Evolutionary conservation across 805 yeast genomes (phyloP).

Genomic region (Suhomyces kilbournensis): DNA sequence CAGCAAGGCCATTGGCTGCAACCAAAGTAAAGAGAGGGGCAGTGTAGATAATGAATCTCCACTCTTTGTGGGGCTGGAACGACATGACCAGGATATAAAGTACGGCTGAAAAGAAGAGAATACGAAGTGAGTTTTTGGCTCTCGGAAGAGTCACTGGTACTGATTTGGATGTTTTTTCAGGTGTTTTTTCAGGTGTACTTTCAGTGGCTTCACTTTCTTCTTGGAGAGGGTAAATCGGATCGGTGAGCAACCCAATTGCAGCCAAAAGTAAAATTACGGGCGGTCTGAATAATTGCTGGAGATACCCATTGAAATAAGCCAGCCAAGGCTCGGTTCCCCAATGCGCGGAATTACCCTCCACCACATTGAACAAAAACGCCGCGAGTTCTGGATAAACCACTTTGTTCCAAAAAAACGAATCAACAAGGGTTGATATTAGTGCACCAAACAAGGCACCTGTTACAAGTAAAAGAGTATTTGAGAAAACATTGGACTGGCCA

Average conservation of each 20-base stretch:
- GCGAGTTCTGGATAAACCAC: constrained; percentile 69
- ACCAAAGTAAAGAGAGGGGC: constrained; percentile 64
- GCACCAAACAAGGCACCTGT: constrained; percentile 56
- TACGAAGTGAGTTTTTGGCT: constrained; percentile 36
- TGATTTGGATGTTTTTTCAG: not conserved
- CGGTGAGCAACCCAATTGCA: constrained; percentile 41
- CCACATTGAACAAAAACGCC: constrained; percentile 70
- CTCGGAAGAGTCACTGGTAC: constrained; percentile 10
- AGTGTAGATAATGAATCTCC: constrained; percentile 82
- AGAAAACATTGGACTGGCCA: constrained; percentile 44
- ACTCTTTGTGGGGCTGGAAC: constrained; percentile 87
- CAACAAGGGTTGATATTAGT: constrained; percentile 48
- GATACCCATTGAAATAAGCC: constrained; percentile 60
- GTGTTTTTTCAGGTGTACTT: not conserved
- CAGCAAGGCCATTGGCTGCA: constrained; percentile 60
- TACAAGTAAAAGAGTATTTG: constrained; percentile 37
- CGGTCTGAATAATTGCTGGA: constrained; percentile 37
- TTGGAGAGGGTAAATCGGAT: constrained; percentile 31
- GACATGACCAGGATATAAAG: constrained; percentile 65
- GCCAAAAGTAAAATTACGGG: constrained; percentile 42
- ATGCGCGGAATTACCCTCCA: constrained; percentile 65
- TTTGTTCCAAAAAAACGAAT: constrained; percentile 73
- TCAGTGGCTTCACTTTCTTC: not conserved
- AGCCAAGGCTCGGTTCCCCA: constrained; percentile 85
- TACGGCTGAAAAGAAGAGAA: constrained; percentile 50